phyloP scores from a whole-genome alignment of 257 asterid species.

The Solanum pennellii region DNA sequence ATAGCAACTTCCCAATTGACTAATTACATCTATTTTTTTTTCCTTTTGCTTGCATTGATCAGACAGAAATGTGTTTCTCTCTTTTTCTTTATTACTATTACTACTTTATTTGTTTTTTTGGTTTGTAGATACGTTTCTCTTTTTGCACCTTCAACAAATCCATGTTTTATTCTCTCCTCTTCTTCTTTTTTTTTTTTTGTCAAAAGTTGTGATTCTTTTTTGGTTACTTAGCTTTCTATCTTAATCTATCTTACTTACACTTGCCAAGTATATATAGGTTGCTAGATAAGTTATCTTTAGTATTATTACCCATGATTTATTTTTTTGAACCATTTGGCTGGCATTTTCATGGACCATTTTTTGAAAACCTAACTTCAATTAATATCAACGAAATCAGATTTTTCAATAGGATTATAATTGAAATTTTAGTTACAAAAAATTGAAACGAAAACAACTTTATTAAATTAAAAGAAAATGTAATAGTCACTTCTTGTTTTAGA shows the following conservation, averaged over 20 bases:
- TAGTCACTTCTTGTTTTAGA: not conserved
- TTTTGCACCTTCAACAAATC: constrained; percentile 4
- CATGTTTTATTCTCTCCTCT: not conserved
- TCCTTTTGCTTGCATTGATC: constrained; percentile 1
- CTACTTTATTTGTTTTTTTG: not conserved
- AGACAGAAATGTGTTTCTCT: constrained; percentile 8
- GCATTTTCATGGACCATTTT: constrained; percentile 7
- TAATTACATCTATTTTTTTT: not conserved
- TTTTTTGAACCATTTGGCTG: not conserved
- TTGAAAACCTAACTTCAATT: not conserved
- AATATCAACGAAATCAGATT: not conserved
- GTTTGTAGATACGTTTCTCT: not conserved
- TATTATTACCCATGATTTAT: constrained; percentile 15
- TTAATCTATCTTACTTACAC: constrained; percentile 8
- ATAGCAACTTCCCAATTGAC: constrained; percentile 20
- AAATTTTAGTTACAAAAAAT: not conserved
- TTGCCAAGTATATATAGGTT: constrained; percentile 7
- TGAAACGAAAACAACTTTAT: not conserved
- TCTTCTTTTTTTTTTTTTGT: not conserved
- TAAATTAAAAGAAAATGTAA: not conserved
- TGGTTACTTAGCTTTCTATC: constrained; percentile 4
- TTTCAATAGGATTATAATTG: not conserved
- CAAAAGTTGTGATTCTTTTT: constrained; percentile 4
- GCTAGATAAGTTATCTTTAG: not conserved
- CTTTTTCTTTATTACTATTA: not conserved